Evolutionary conservation across 441 rosid genomes (phyloP), one percentile per base, ranked within the genome.

Genomic region (Raphanus hybrid): DNA sequence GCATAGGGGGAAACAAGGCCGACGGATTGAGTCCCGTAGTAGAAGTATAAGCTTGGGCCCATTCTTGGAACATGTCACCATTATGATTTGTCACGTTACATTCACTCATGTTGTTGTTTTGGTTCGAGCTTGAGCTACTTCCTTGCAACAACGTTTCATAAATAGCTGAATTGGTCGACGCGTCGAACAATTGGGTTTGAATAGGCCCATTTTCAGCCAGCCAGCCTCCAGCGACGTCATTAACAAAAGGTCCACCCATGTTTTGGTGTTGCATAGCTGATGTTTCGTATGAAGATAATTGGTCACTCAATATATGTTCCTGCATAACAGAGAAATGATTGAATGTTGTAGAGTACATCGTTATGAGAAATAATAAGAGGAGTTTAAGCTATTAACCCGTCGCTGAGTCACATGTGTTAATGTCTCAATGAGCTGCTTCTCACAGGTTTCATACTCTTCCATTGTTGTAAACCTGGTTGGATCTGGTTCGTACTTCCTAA

Each of bases 401-500:
- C 89, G 85, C n/a, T 86, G 87, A 52, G 75, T 61, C 37, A 88
- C 85, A 67, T 82, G 83, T 48, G 83, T 58, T 64, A 90, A 77
- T 1, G 83, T 78, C 60, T 85, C 87, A 15, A 83, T 69, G 32
- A 90, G 94, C 67, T 83, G 79, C 71, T 85, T 84, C 83, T 90
- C 92, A 14, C 84, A 82, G 1, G 87, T 81, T 67, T 90, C 89
- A 12, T 82, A 82, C 26, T 90, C 91, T 27, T 79, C 82, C 78
- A 80, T 74, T 10, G 89, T 81, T 10, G 86, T 73, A n/a, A 82
- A 61, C 77, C 78, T 80, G 18, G 63, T 54, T 15, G 83, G 86
- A 8, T 82, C 85, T 1, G 94, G 90, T 77, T 86, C 89, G 59
- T 81, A 85, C 20, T 65, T 78, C 79, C 87, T 87, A 73, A 34